Evolutionary conservation across 345 rosid genomes (phyloP).

Genomic region (Gossypium rotundifolium): DNA sequence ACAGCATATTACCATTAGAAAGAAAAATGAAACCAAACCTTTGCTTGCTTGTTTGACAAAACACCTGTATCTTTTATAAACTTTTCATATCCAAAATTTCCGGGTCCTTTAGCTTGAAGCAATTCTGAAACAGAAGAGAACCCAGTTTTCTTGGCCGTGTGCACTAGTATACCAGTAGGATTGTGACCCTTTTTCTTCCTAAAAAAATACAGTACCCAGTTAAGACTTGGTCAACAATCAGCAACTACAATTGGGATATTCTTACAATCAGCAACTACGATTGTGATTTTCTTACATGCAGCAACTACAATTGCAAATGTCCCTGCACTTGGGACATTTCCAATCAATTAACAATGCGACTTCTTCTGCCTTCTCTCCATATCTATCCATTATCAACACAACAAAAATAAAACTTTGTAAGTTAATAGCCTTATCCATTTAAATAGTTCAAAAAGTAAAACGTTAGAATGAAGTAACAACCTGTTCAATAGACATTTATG

Average conservation of each 20-base stretch:
- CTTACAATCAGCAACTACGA: slow-evolving; percentile 78
- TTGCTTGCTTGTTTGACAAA: slow-evolving; percentile 25
- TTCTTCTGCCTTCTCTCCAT: slow-evolving; percentile 61
- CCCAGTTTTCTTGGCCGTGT: slow-evolving; percentile 58
- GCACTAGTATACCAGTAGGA: slow-evolving; percentile 67
- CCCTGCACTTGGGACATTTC: slow-evolving; percentile 80
- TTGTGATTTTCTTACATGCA: slow-evolving; percentile 65
- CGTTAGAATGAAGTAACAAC: slow-evolving; percentile 22
- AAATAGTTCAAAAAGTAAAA: background rate
- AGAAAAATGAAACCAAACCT: slow-evolving; percentile 25
- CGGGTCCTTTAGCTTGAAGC: slow-evolving; percentile 41
- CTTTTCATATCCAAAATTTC: slow-evolving; percentile 22
- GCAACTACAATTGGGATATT: background rate
- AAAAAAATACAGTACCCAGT: slow-evolving; percentile 11
- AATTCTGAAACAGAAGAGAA: slow-evolving; percentile 66
- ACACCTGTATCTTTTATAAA: slow-evolving; percentile 10
- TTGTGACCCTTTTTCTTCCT: slow-evolving; percentile 73
- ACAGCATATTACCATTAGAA: background rate
- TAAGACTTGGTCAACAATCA: slow-evolving; percentile 5
- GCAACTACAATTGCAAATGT: slow-evolving; percentile 72
- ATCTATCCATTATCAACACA: slow-evolving; percentile 36
- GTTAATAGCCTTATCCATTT: background rate
- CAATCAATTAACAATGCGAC: slow-evolving; percentile 43
- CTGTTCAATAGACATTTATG: slow-evolving; percentile 65
- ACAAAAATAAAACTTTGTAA: background rate